Evolutionary conservation across 2,329 filamentous ascomycete species (phyloP), one percentile per base, ranked within the genome.

Genomic region (Penicillium carneum): DNA sequence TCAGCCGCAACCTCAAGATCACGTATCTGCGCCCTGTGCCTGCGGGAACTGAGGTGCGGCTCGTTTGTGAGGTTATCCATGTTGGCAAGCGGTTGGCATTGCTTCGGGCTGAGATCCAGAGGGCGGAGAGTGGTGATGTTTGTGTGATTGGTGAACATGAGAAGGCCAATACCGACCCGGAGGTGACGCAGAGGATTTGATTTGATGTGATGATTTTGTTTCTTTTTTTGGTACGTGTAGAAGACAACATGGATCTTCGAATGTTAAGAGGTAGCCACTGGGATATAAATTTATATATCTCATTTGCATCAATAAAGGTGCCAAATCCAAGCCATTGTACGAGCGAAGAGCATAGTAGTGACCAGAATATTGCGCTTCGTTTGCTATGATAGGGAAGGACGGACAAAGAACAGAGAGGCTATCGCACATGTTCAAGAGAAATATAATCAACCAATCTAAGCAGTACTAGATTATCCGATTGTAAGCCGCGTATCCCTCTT

Each of bases 11-110:
- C 29, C 80, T 92, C 56, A 87, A 84, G 69, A 83, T 89, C 43
- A 90, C 87, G 0, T 92, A 90, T 73, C 76, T 92, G 62, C 82
- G 87, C 0, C 89, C 89, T 1, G 82, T 84, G 3, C 84, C 84
- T 1, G 71, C 74, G 12, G 87, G 84, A 10, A 77, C 76, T 1
- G 79, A 81, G 65, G 77, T 87, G 9, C 68, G 85, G 20, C 71
- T 90, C 45, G 81, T 86, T 64, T 84, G 83, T 65, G 85, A 88
- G 68, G 74, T 88, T 16, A 76, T 89, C 5, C 84, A 87, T 63
- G 75, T 83, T 18, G 88, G 88, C 1, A 82, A 80, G 73, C 81
- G 80, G 57, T 63, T 90, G 64, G 81, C 81, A 51, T 80, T 83
- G 12, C 58, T 90, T 5, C 81, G 81, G 62, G 86, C 84, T 1